These are phyloP conservation scores for Dichotomopilus funicola DNA, from an alignment of 2,329 filamentous ascomycete genomes.

Conservation along the genomic window DNA sequence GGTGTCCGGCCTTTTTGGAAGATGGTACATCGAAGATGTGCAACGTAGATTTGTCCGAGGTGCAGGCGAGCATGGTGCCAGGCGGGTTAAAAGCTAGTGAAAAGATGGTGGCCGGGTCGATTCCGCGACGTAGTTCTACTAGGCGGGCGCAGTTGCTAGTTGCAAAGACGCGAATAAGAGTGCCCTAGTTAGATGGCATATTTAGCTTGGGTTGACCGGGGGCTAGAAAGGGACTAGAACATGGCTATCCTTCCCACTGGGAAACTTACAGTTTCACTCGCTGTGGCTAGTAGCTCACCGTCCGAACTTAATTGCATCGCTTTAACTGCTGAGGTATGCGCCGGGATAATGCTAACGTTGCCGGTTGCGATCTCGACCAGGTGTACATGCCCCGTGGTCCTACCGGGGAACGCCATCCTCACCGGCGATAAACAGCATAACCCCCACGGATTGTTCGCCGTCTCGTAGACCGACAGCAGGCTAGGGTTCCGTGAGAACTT, in stretches of 20 bases:
- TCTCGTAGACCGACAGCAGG: constrained; percentile 72
- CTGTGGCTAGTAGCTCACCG: constrained; percentile 77
- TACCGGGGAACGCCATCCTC: constrained; percentile 77
- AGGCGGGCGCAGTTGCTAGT: constrained; percentile 74
- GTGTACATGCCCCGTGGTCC: constrained; percentile 81
- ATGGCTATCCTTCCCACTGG: too few relatives aligned
- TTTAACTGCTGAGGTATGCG: constrained; percentile 72
- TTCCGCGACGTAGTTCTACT: constrained; percentile 78
- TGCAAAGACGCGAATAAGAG: constrained; percentile 78
- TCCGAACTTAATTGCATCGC: constrained; percentile 75
- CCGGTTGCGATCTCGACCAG: constrained; percentile 70
- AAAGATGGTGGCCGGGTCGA: constrained; percentile 82
- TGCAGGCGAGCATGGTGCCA: constrained; percentile 75
- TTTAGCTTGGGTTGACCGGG: too few relatives aligned
- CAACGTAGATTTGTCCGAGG: constrained; percentile 92
- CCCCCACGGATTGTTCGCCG: constrained; percentile 74
- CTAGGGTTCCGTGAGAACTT: constrained; percentile 66
- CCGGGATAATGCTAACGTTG: constrained; percentile 89
- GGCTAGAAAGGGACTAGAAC: too few relatives aligned
- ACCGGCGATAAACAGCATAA: constrained; percentile 71
- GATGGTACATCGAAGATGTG: constrained; percentile 85
- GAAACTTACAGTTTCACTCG: constrained; percentile 64
- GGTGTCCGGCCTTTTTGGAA: constrained; percentile 34
- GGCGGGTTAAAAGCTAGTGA: constrained; percentile 82
- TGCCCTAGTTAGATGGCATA: constrained; percentile 46